phyloP scores from a whole-genome alignment of 2,329 filamentous ascomycete species.

The Myriosclerotinia curreyana region DNA sequence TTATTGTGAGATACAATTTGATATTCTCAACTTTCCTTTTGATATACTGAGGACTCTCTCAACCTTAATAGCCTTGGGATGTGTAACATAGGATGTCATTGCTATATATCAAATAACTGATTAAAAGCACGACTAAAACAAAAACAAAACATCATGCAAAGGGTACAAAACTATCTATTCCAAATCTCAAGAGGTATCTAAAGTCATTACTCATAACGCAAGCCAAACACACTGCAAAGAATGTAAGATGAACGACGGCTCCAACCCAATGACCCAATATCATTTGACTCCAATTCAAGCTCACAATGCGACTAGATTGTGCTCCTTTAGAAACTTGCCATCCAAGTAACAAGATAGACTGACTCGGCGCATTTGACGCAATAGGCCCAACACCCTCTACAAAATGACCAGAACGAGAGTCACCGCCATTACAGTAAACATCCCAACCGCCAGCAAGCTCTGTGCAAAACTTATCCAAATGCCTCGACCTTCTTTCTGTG shows the following conservation, averaged over 20 bases:
- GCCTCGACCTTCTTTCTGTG: constrained; percentile 2
- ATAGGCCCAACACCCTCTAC: background rate
- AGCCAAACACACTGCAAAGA: background rate
- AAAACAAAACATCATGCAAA: background rate
- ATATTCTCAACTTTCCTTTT: too few species aligned
- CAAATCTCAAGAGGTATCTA: constrained; percentile 5
- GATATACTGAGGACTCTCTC: too few species aligned
- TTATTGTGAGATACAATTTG: too few species aligned
- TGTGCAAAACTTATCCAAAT: constrained; percentile 19
- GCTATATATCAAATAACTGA: too few species aligned
- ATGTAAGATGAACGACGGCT: background rate
- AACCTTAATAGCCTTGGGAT: too few species aligned
- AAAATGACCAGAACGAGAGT: constrained; percentile 11
- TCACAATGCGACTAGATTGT: background rate
- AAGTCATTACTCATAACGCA: background rate
- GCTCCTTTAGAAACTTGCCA: background rate
- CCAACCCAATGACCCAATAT: background rate
- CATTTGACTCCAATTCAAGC: background rate
- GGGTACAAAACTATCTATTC: constrained; percentile 4
- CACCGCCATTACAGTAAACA: constrained; percentile 17
- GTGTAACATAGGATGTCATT: too few species aligned
- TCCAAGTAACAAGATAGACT: background rate
- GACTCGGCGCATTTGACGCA: background rate
- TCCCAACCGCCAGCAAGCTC: constrained; percentile 17
- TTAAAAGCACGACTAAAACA: too few species aligned